phyloP scores from a whole-genome alignment of 129 eudicot genomes.

The Centrapalus pauciflorus region DNA sequence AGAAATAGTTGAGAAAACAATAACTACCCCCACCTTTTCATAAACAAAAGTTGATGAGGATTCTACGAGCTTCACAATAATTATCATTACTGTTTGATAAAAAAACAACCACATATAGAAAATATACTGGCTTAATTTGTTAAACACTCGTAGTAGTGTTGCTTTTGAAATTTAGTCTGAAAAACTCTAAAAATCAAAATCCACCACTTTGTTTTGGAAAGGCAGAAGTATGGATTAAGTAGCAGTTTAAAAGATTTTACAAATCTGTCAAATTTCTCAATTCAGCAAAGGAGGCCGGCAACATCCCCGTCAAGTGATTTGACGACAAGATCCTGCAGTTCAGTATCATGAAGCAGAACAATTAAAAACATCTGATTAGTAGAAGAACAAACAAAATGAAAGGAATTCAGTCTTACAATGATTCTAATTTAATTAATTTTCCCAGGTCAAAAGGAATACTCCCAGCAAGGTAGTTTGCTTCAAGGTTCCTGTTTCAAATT shows the following conservation, averaged over 20 bases:
- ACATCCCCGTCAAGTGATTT: slow-evolving; percentile 47
- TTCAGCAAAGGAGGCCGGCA: slow-evolving; percentile 49
- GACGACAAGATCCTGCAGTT: slow-evolving; percentile 60
- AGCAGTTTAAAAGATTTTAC: slow-evolving; percentile 34
- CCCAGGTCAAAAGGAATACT: slow-evolving; percentile 61
- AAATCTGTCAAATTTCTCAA: slow-evolving; percentile 50
- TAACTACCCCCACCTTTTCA: slow-evolving; percentile 1
- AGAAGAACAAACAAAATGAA: not conserved
- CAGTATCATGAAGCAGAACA: slow-evolving; percentile 17
- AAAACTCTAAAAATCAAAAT: not conserved
- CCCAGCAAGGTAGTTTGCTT: slow-evolving; percentile 73
- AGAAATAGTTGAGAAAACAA: not conserved
- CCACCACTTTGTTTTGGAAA: not conserved
- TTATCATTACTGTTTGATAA: not conserved
- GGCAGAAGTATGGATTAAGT: not conserved
- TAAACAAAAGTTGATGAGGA: not conserved
- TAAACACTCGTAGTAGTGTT: not conserved
- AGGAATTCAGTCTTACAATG: slow-evolving; percentile 46
- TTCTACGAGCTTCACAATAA: too few species aligned
- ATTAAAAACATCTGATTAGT: not conserved
- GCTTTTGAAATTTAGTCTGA: not conserved
- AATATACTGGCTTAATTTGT: not conserved
- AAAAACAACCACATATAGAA: not conserved
- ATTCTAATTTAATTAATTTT: slow-evolving; percentile 37
- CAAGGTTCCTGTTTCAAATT: slow-evolving; percentile 57